These are phyloP conservation scores for Botryosphaeria dothidea DNA, from an alignment of 2,329 filamentous ascomycete genomes.

Conservation along the genomic window DNA sequence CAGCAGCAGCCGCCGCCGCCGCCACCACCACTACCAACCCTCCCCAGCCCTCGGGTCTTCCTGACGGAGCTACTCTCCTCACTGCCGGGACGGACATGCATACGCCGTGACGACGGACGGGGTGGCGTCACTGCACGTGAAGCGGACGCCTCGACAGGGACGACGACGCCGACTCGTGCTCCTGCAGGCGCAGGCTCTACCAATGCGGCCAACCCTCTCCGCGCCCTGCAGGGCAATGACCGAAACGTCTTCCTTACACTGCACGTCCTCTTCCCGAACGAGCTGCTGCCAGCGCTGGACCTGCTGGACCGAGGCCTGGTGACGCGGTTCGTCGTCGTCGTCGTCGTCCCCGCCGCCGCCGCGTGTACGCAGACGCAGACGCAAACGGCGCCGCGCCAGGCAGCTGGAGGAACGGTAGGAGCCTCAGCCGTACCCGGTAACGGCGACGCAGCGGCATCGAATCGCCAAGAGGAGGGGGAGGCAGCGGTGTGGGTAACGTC, in stretches of 20 bases:
- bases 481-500: neutral
- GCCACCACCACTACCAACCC: neutral
- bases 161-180: neutral
- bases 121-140: neutral
- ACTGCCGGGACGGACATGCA: constrained; percentile 21
- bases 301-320: constrained; percentile 79
- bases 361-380: too few relatives aligned
- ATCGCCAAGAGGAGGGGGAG: neutral
- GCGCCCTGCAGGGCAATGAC: constrained; percentile 32
- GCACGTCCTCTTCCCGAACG: constrained; percentile 80
- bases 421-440: neutral
- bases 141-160: neutral
- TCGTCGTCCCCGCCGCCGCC: too few relatives aligned
- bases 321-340: constrained; percentile 46
- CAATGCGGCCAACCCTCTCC: constrained; percentile 26
- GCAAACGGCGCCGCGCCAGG: neutral
- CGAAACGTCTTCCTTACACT: constrained; percentile 69
- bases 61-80: constrained; percentile 36
- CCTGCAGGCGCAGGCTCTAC: constrained; percentile 11
- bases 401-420: too few relatives aligned
- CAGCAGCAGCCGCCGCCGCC: neutral
- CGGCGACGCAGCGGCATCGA: neutral
- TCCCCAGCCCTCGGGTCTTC: constrained; percentile 31
- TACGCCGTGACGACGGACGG: neutral
- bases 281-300: constrained; percentile 82